phyloP scores from a whole-genome alignment of 148 eudicot species.

The Nyssa sinensis region DNA sequence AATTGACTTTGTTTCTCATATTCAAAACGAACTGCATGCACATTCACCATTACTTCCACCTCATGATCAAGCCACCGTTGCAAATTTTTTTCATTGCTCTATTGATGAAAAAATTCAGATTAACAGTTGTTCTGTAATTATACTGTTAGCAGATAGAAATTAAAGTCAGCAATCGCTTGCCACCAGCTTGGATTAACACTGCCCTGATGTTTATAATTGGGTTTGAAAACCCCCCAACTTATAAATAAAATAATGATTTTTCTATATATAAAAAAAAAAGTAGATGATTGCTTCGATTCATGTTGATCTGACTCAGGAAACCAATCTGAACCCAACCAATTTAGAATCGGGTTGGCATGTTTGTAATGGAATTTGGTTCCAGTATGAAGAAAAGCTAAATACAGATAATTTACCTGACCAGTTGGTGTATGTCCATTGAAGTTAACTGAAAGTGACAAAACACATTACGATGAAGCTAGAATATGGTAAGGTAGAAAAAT shows the following conservation, averaged over 20 bases:
- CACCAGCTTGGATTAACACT: neutral
- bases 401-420: conserved; percentile 15
- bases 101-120: neutral
- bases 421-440: conserved; percentile 1
- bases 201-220: neutral
- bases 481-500: too few species aligned
- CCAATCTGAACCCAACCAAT: neutral
- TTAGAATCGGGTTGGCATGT: neutral
- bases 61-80: conserved; percentile 25
- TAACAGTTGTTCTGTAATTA: neutral
- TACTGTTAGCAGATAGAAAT: neutral
- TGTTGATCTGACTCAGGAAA: neutral
- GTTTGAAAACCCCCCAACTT: neutral
- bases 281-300: neutral
- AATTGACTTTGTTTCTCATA: conserved; percentile 20
- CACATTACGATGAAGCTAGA: neutral
- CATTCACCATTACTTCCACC: conserved; percentile 22
- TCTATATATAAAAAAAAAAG: too few species aligned
- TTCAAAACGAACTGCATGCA: conserved; percentile 23
- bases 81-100: conserved; percentile 16
- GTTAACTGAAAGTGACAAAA: conserved; percentile 12
- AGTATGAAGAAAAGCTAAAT: neutral
- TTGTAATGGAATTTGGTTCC: neutral
- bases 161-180: neutral
- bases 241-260: too few species aligned